Evolutionary conservation across 2,329 filamentous ascomycete species (phyloP).

Genomic region (Penicillium carneum): DNA sequence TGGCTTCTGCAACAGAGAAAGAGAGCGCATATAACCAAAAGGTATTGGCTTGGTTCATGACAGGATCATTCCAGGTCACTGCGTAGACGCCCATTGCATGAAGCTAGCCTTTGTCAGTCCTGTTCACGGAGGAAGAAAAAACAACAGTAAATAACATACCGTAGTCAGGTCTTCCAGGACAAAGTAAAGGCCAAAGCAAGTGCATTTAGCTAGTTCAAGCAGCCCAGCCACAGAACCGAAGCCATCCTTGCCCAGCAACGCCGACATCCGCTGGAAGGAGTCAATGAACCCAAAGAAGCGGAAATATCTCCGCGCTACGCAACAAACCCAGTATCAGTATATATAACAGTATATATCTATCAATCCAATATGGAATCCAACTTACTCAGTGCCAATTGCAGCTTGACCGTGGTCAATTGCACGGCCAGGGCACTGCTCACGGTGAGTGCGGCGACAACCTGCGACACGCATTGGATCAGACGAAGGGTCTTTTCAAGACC

Average conservation of each 20-base stretch:
- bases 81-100: conserved; percentile 61
- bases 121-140: background rate
- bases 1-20: conserved; percentile 55
- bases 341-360: background rate
- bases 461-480: conserved; percentile 48
- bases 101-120: conserved; percentile 36
- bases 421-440: conserved; percentile 39
- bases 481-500: conserved; percentile 52
- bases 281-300: conserved; percentile 73
- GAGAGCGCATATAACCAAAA: conserved; percentile 73
- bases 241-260: conserved; percentile 46
- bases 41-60: conserved; percentile 68
- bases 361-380: background rate
- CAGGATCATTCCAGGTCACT: conserved; percentile 51
- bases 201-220: conserved; percentile 65
- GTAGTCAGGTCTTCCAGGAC: conserved; percentile 71
- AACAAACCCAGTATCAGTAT: conserved; percentile 16
- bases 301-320: conserved; percentile 66
- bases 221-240: conserved; percentile 31
- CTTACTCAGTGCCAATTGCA: conserved; percentile 55
- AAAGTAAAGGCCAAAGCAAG: conserved; percentile 71
- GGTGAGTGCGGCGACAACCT: conserved; percentile 42
- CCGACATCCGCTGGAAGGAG: conserved; percentile 62
- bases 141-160: conserved; percentile 51
- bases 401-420: conserved; percentile 48